Evolutionary conservation across 2,329 filamentous ascomycete genomes (phyloP).

Genomic region (Scedosporium apiospermum): DNA sequence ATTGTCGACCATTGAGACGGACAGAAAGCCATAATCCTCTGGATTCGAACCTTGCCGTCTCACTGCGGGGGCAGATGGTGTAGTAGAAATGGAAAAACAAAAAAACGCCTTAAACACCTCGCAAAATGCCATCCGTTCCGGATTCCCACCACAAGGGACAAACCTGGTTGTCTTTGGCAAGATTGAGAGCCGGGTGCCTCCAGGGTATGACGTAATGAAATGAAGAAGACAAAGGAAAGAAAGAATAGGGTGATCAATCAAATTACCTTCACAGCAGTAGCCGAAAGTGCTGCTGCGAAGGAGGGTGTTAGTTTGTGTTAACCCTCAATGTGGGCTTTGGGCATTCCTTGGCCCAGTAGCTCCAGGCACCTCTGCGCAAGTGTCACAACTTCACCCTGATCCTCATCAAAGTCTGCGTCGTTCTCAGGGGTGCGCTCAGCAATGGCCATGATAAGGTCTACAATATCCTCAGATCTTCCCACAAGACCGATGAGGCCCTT

Average conservation of each 20-base stretch:
- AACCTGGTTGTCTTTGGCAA: not conserved
- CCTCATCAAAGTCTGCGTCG: slow-evolving; percentile 77
- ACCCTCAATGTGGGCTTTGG: slow-evolving; percentile 76
- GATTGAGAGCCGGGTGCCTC: not conserved
- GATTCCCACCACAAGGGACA: not conserved
- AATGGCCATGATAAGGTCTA: slow-evolving; percentile 85
- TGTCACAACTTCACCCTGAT: slow-evolving; percentile 86
- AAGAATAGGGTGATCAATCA: not conserved
- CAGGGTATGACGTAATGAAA: not conserved
- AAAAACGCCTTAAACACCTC: slow-evolving; percentile 6
- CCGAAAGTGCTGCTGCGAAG: not conserved
- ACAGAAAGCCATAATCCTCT: not conserved
- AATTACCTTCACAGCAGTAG: not conserved
- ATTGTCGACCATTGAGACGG: not conserved
- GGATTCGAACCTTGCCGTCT: not conserved
- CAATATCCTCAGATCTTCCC: slow-evolving; percentile 80
- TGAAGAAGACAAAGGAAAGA: not conserved
- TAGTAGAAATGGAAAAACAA: slow-evolving; percentile 13
- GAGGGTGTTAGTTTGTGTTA: slow-evolving; percentile 26
- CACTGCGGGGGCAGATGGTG: slow-evolving; percentile 9
- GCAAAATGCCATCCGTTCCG: slow-evolving; percentile 2
- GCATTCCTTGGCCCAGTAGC: slow-evolving; percentile 64
- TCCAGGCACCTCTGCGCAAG: slow-evolving; percentile 86
- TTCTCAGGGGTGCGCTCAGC: slow-evolving; percentile 75
- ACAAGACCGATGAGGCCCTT: slow-evolving; percentile 81